Evolutionary conservation across 345 rosid species (phyloP), one percentile per base, ranked within the genome.

Genomic region (Hypericum perforatum): DNA sequence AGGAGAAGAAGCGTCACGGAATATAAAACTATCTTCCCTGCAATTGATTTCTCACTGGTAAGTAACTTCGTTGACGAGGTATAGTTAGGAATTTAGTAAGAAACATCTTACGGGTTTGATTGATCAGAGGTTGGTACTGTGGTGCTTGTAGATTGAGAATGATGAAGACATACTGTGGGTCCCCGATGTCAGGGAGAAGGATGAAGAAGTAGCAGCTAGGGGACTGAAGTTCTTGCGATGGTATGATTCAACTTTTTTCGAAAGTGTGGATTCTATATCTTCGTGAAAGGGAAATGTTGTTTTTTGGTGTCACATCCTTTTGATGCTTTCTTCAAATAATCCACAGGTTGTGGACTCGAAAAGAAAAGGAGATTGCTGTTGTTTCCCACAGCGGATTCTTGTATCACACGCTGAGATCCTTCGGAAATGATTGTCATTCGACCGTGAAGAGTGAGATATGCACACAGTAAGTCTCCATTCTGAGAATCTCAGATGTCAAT

Each of bases 371-470:
- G 74, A 88, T 88, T 49, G 94, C 86, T 3, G 71, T 82, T 58
- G 96, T 88, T 54, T 71, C 79, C 52, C 96, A 88, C 68, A 76
- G 94, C 32, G 81, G 77, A 5, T 80, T 82, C 73, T 70, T 88
- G 64, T 73, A 61, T 52, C 78, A 80, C 3, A 71, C 76, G 7
- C 49, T 88, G 44, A 74, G 72, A 62, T 60, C 70, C 45, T 84
- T 82, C 38, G 88, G 86, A 48, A 73, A 67, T 16, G 82, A 75
- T 54, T 70, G 79, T 55, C 74, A 65, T 63, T 67, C 78, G 39
- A 49, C 69, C 5, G 64, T 85, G 43, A 80, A 78, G 68, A 50
- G 43, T 50, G 90, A 80, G 68, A 70, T 76, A 39, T 70, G 80
- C 74, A 74, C 58, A 47, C 70, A 67, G 94, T 82, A 69, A 82